Evolutionary conservation across 805 yeast genomes (phyloP).

Genomic region (Nakazawaea anatomiae): DNA sequence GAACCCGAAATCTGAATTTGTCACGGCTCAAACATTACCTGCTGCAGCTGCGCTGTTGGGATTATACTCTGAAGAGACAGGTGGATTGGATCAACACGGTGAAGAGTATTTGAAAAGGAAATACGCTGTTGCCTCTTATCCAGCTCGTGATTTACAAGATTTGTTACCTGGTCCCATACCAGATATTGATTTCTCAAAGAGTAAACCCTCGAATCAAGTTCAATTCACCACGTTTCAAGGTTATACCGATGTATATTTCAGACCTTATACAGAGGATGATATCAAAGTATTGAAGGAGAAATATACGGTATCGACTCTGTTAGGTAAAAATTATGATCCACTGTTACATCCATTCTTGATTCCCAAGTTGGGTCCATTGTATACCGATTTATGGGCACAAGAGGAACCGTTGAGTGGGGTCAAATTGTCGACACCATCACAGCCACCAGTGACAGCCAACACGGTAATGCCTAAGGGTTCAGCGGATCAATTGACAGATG

Average conservation of each 20-base stretch:
- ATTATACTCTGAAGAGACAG: conserved; percentile 52
- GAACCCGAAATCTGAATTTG: conserved; percentile 75
- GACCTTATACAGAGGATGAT: conserved; percentile 78
- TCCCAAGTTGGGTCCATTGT: conserved; percentile 81
- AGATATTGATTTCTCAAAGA: conserved; percentile 74
- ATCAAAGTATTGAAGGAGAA: conserved; percentile 62
- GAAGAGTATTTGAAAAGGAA: conserved; percentile 68
- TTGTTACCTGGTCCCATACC: conserved; percentile 87
- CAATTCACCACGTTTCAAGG: conserved; percentile 85
- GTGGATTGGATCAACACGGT: conserved; percentile 61
- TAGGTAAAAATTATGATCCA: conserved; percentile 53
- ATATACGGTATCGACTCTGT: conserved; percentile 45
- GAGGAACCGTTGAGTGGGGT: conserved; percentile 50
- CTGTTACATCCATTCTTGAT: conserved; percentile 65
- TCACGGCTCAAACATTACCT: conserved; percentile 62
- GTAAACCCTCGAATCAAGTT: conserved; percentile 85
- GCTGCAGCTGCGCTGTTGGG: conserved; percentile 60
- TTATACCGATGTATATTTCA: conserved; percentile 79
- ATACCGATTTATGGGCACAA: conserved; percentile 80
- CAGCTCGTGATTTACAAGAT: conserved; percentile 66
- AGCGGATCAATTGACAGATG: conserved; percentile 52
- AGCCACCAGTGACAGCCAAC: neutral
- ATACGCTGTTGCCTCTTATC: conserved; percentile 89
- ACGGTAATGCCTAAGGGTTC: conserved; percentile 49
- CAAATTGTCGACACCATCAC: conserved; percentile 5